Evolutionary conservation across 352 stramenopile genomes (phyloP).

Genomic region (Phytophthora brassicae): DNA sequence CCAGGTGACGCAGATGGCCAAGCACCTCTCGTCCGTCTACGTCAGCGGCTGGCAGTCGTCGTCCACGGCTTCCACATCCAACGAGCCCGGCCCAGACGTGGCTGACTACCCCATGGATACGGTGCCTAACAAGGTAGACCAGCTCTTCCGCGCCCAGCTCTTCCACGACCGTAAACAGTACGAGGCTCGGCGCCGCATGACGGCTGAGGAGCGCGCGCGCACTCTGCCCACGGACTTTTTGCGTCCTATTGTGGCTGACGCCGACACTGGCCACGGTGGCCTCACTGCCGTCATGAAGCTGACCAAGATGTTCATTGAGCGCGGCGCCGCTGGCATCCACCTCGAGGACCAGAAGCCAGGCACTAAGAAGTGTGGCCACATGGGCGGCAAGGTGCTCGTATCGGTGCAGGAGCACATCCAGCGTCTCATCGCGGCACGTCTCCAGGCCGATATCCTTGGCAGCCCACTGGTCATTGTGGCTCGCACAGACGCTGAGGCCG

Average conservation of each 20-base stretch:
- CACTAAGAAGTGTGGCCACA: slow-evolving; percentile 99
- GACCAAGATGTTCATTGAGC: slow-evolving; percentile 98
- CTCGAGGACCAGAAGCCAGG: slow-evolving; percentile 99
- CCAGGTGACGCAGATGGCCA: slow-evolving; percentile 94
- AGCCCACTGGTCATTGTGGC: slow-evolving; percentile 95
- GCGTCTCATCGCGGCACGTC: slow-evolving; percentile 93
- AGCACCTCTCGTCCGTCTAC: slow-evolving; percentile 96
- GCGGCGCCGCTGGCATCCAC: slow-evolving; percentile 96
- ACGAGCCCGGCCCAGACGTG: slow-evolving; percentile 96
- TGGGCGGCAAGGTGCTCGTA: slow-evolving; percentile 98
- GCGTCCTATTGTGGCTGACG: slow-evolving; percentile 96
- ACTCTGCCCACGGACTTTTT: slow-evolving; percentile 94
- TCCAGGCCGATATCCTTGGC: slow-evolving; percentile 96
- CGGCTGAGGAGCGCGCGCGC: slow-evolving; percentile 69
- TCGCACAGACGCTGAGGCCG: slow-evolving; percentile 96
- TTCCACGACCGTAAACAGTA: slow-evolving; percentile 98
- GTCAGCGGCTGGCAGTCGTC: slow-evolving; percentile 98
- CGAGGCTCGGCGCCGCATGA: slow-evolving; percentile 90
- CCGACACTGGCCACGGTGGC: slow-evolving; percentile 96
- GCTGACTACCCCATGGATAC: slow-evolving; percentile 99
- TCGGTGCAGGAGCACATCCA: slow-evolving; percentile 97
- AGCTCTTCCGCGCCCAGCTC: slow-evolving; percentile 96
- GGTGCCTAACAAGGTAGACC: slow-evolving; percentile 97
- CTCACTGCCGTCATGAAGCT: slow-evolving; percentile 98
- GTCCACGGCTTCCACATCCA: slow-evolving; percentile 93